phyloP scores from a whole-genome alignment of 2,329 filamentous ascomycete genomes.

The Rutstroemia sp. region DNA sequence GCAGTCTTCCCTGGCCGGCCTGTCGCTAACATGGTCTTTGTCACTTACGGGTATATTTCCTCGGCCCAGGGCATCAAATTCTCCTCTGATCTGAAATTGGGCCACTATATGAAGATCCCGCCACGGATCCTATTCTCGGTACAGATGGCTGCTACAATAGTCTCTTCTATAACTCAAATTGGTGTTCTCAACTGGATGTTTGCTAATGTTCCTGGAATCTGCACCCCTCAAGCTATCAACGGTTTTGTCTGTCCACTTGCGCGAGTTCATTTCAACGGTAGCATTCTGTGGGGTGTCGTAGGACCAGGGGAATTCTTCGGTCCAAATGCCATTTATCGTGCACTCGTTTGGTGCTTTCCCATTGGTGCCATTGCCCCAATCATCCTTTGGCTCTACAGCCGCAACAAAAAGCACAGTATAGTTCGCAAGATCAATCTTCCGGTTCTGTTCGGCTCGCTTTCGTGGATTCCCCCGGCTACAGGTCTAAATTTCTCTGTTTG shows the following conservation, averaged over 20 bases:
- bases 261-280: slow-evolving; percentile 83
- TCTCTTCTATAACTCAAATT: slow-evolving; percentile 76
- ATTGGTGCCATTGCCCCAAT: slow-evolving; percentile 69
- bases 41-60: slow-evolving; percentile 85
- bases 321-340: slow-evolving; percentile 62
- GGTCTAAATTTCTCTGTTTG: slow-evolving; percentile 85
- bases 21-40: slow-evolving; percentile 89
- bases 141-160: slow-evolving; percentile 66
- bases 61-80: slow-evolving; percentile 87
- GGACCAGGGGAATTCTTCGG: slow-evolving; percentile 80
- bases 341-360: slow-evolving; percentile 75
- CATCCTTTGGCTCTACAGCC: slow-evolving; percentile 63
- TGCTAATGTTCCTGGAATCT: slow-evolving; percentile 65
- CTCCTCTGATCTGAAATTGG: slow-evolving; percentile 77
- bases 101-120: slow-evolving; percentile 83
- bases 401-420: slow-evolving; percentile 51
- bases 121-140: slow-evolving; percentile 72
- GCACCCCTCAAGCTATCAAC: slow-evolving; percentile 72
- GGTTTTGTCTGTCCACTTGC: slow-evolving; percentile 85
- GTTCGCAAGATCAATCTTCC: slow-evolving; percentile 74
- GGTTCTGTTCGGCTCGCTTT: slow-evolving; percentile 73
- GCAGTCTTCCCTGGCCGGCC: slow-evolving; percentile 76
- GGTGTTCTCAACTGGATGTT: slow-evolving; percentile 89
- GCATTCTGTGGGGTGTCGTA: slow-evolving; percentile 83
- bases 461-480: slow-evolving; percentile 81